phyloP scores from a whole-genome alignment of 495 filamentous ascomycete genomes.

The Clavariopsis aquatica region DNA sequence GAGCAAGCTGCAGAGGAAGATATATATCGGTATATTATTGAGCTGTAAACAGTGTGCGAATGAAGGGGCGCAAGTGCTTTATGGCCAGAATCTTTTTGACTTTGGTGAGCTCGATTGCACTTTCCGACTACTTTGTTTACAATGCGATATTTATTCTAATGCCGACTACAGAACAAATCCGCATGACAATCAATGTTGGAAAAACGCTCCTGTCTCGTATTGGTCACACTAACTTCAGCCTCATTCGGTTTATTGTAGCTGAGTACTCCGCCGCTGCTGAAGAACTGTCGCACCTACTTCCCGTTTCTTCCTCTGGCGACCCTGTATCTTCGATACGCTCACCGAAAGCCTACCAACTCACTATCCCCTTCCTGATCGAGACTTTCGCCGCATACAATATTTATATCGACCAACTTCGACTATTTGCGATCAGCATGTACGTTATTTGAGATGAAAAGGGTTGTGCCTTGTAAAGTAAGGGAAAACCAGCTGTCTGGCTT shows the following conservation, averaged over 20 bases:
- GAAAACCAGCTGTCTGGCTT: too few species aligned
- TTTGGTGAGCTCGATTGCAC: conserved; percentile 26
- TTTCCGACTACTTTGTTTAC: background rate
- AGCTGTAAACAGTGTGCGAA: conserved; percentile 5
- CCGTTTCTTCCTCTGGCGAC: background rate
- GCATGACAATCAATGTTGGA: background rate
- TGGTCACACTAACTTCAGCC: conserved; percentile 1
- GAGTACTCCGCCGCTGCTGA: conserved; percentile 18
- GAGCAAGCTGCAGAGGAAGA: conserved; percentile 22
- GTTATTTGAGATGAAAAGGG: too few species aligned
- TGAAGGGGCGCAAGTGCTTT: conserved; percentile 16
- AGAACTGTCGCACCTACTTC: conserved; percentile 5
- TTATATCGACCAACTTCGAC: conserved; percentile 7
- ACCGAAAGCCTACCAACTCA: background rate
- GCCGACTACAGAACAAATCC: too few species aligned
- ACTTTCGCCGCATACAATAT: conserved; percentile 14
- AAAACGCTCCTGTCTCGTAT: background rate
- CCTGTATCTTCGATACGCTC: background rate
- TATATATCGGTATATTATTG: conserved; percentile 14
- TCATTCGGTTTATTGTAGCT: conserved; percentile 15
- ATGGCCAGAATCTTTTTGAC: conserved; percentile 32
- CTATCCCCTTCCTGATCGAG: background rate
- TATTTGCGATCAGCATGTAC: conserved; percentile 24
- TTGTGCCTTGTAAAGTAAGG: too few species aligned
- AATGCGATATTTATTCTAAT: background rate